Evolutionary conservation across 176 grass and related monocot species (phyloP), one percentile per base, ranked within the genome.

Genomic region (Lolium perenne): DNA sequence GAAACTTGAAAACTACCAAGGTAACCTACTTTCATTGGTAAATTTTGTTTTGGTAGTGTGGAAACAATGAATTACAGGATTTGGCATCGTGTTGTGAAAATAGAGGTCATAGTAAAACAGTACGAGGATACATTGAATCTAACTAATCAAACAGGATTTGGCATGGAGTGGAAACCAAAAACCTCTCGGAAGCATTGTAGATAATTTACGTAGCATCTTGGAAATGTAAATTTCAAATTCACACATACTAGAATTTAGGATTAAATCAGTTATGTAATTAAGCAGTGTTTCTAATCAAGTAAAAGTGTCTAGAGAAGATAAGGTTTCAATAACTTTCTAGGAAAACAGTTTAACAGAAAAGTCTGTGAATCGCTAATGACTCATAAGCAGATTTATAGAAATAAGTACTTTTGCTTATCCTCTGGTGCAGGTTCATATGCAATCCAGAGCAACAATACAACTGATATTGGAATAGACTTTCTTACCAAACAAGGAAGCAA

Each of bases 401-500:
- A 60, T 60, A 20, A 76, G 43, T 62, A 49, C 15, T 60, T 40
- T 76, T 60, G 41, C 6, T 43, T 5, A 43, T 43, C 41, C 41
- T 43, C 6, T 3, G 18, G 16, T 35, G 13, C 49, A 59, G 25
- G 46, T 55, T 82, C 32, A 43, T 76, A 82, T 61, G 49, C 43
- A 76, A 62, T 55, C 20, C 17, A 76, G 3, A 75, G 50, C 25
- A 81, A 32, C 18, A 46, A 55, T 29, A 65, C 26, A 73, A 74
- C 3, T 12, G 10, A 83, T 17, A 80, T 7, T 21, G 32, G 17
- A 81, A 29, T 41, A 76, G 68, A 91, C 86, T 88, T 91, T 72
- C 91, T 95, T 95, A 98, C 96, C 96, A 89, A 98, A 94, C 90
- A 98, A 94, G 89, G 96, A 98, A 58, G 96, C 96, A 92, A 95